A percentile compares a stretch with the other conserved stretches of the same genome.
phyloP scores from a whole-genome alignment of 495 filamentous ascomycete genomes.

The Bacidia gigantensis region DNA sequence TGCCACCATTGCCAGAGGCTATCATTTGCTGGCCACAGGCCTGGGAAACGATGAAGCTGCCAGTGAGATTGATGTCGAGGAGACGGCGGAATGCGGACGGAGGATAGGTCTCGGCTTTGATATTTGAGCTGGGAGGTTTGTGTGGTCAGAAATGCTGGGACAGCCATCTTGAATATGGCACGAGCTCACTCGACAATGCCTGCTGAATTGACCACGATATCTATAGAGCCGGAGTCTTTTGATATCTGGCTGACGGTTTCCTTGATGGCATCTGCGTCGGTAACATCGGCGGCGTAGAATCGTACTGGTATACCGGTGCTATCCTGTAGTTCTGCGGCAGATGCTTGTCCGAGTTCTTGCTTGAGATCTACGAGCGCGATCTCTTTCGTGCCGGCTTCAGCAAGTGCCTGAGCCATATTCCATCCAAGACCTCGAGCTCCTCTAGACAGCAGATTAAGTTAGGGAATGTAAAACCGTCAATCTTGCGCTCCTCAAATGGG shows the following conservation, averaged over 20 bases:
- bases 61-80: conserved; percentile 59
- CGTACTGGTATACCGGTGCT: conserved; percentile 55
- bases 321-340: conserved; percentile 50
- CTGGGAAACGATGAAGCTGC: conserved; percentile 54
- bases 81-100: conserved; percentile 50
- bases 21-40: conserved; percentile 45
- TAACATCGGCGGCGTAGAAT: conserved; percentile 68
- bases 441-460: conserved; percentile 32
- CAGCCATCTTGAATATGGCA: background rate
- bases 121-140: conserved; percentile 40
- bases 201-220: conserved; percentile 70
- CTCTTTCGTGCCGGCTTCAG: conserved; percentile 57
- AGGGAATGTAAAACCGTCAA: too few relatives aligned
- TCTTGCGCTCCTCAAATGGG: background rate
- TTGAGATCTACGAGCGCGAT: conserved; percentile 64
- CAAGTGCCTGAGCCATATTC: conserved; percentile 62
- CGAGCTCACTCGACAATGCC: conserved; percentile 65
- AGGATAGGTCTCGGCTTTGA: conserved; percentile 43
- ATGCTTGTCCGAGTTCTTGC: conserved; percentile 53
- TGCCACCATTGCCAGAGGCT: conserved; percentile 37
- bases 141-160: too few relatives aligned
- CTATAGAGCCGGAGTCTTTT: conserved; percentile 47
- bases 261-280: conserved; percentile 48
- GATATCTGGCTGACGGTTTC: conserved; percentile 29
- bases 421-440: conserved; percentile 64